Evolutionary conservation across 2,329 filamentous ascomycete genomes (phyloP), one percentile per base, ranked within the genome.

Genomic region (Ophiobolus disseminans): DNA sequence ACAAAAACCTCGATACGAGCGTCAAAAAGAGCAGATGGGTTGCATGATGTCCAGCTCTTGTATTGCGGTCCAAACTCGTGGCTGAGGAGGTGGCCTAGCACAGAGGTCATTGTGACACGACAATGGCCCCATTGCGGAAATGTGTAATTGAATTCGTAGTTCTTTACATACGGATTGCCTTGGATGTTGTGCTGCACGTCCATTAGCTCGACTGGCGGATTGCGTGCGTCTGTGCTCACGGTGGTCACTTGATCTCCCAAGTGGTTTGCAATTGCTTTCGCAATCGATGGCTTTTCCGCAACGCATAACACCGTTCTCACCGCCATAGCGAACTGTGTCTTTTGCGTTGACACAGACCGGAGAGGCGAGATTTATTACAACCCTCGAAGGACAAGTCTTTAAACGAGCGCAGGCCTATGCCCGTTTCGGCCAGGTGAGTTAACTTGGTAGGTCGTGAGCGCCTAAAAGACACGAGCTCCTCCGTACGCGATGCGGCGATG

Each of bases 241-340:
- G 84, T 86, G 70, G 84, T 82, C 49, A 86, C 80, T 38, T 90
- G 90, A 40, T 93, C 93, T 23, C 89, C 89, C 21, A 99, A 82
- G 78, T 97, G 93, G 48, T 86, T 84, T 30, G 94, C 90, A 40
- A 99, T 93, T 28, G 93, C 91, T 75, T 94, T 97, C 48, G 94
- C 91, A 55, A 99, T 97, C 32, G 93, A 96, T 26, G 91, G 91
- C 81, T 99, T 92, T 73, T 92, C 88, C 51, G 88, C 89, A 58
- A 92, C 88, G 69, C 88, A 91, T 43, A 92, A 78, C 50, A 91
- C 84, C 62, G 81, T 83, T 44, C 70, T 73, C 70, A 73, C 73
- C 7, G 13, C 30, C 51, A 22, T 6, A 23, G 21, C 22, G 19
- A 21, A 17, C 30, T 43, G 36, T 7, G 36, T 14, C 17, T 22